These are phyloP conservation scores for Pleurotus giganteus DNA, from an alignment of 768 basidiomycete genomes.

Conservation along the genomic window DNA sequence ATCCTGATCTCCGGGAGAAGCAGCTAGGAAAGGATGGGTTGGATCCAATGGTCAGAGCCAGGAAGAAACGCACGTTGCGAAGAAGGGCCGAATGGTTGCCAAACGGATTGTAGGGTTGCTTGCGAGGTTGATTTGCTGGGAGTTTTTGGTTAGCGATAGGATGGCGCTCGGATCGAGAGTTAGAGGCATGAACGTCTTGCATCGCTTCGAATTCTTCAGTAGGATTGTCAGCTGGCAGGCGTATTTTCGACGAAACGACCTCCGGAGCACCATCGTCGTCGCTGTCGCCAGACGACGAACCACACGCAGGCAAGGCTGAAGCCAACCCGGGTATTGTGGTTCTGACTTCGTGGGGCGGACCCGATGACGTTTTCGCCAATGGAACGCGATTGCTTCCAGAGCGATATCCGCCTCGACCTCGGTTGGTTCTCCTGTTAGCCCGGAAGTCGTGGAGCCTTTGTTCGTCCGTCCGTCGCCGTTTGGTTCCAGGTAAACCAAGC, in stretches of 20 bases:
- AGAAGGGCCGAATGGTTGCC: constrained; percentile 67
- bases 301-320: background rate
- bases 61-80: constrained; percentile 60
- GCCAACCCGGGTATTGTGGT: background rate
- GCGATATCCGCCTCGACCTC: constrained; percentile 23
- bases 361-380: background rate
- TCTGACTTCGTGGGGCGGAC: background rate
- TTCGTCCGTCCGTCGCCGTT: constrained; percentile 38
- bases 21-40: constrained; percentile 43
- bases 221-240: constrained; percentile 4
- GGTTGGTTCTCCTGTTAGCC: constrained; percentile 7
- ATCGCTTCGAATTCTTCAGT: background rate
- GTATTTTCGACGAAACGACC: constrained; percentile 50
- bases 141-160: constrained; percentile 19
- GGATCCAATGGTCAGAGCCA: background rate
- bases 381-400: constrained; percentile 24
- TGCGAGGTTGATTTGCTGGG: constrained; percentile 41
- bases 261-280: constrained; percentile 53
- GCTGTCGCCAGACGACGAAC: constrained; percentile 24
- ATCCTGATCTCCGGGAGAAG: constrained; percentile 83
- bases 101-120: constrained; percentile 61
- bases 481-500: constrained; percentile 35
- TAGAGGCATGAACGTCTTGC: constrained; percentile 10
- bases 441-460: constrained; percentile 5
- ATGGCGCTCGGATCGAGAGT: background rate